A percentile compares a stretch with the other conserved stretches of the same genome.
Evolutionary conservation across 2,329 filamentous ascomycete species (phyloP).

Genomic region (Aureobasidium lini): DNA sequence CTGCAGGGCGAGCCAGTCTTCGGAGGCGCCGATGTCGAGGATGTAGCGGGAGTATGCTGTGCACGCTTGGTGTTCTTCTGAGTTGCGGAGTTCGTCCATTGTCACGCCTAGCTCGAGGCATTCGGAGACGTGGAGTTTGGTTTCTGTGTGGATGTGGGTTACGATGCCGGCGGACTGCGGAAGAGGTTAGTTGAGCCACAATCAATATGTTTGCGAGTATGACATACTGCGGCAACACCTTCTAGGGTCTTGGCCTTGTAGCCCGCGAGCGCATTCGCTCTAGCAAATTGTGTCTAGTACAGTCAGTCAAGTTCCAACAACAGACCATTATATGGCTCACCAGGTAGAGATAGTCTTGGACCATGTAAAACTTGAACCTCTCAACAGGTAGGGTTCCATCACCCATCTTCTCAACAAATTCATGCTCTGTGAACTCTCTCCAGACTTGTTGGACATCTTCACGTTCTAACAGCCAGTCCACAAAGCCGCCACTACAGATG

Average conservation of each 20-base stretch:
- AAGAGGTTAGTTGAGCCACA: constrained; percentile 13
- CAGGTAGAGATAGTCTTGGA: constrained; percentile 88
- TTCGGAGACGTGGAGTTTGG: constrained; percentile 72
- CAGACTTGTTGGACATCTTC: constrained; percentile 68
- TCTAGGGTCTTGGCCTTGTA: constrained; percentile 74
- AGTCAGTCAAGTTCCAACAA: neutral
- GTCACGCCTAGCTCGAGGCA: constrained; percentile 75
- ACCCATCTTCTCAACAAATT: constrained; percentile 71
- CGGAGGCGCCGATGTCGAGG: constrained; percentile 77
- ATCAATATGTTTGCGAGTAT: neutral
- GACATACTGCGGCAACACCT: constrained; percentile 59
- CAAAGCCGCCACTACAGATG: constrained; percentile 54
- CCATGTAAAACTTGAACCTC: constrained; percentile 79
- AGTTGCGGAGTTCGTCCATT: constrained; percentile 61
- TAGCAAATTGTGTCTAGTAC: constrained; percentile 69
- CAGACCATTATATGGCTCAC: constrained; percentile 37
- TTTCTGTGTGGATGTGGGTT: constrained; percentile 69
- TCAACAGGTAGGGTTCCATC: constrained; percentile 65
- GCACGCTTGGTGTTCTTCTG: constrained; percentile 72
- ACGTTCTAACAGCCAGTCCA: constrained; percentile 73
- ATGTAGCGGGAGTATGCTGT: constrained; percentile 79
- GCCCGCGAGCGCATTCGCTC: constrained; percentile 74
- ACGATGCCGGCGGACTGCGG: constrained; percentile 61
- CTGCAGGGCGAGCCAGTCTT: constrained; percentile 83
- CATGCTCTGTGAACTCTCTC: constrained; percentile 70